Evolutionary conservation across 352 stramenopile species (phyloP).

Genomic region (Pythium aristosporum): DNA sequence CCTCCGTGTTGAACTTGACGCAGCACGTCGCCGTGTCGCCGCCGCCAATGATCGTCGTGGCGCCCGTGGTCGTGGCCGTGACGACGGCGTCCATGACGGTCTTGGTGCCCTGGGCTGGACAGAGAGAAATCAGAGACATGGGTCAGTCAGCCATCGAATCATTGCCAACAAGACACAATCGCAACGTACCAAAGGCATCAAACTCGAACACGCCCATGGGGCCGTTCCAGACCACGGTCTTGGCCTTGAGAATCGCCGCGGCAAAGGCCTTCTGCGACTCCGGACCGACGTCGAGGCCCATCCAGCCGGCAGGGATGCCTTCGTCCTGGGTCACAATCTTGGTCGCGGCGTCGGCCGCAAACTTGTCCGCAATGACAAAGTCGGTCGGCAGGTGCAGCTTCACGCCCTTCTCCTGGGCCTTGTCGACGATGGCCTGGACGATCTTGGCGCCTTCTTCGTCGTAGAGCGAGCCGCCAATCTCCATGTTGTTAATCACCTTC

Average conservation of each 20-base stretch:
- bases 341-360: conserved; percentile 92
- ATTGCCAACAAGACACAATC: neutral
- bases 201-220: conserved; percentile 99
- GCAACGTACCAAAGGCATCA: conserved; percentile 90
- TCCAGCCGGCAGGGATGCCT: conserved; percentile 95
- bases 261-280: conserved; percentile 88
- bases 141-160: neutral
- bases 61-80: conserved; percentile 91
- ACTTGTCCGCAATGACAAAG: conserved; percentile 98
- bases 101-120: conserved; percentile 89
- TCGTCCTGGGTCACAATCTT: conserved; percentile 89
- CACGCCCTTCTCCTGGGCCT: conserved; percentile 97
- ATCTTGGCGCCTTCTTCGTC: conserved; percentile 87
- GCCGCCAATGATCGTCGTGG: conserved; percentile 98
- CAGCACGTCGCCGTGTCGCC: conserved; percentile 95
- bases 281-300: conserved; percentile 98
- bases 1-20: conserved; percentile 86
- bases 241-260: conserved; percentile 75
- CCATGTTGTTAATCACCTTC: conserved; percentile 96
- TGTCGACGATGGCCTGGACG: conserved; percentile 93
- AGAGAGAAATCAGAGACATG: neutral
- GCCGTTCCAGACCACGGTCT: conserved; percentile 99
- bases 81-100: conserved; percentile 96
- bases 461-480: conserved; percentile 95
- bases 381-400: conserved; percentile 97